Evolutionary conservation across 129 eudicot species (phyloP).

Genomic region (Artemisia annua): DNA sequence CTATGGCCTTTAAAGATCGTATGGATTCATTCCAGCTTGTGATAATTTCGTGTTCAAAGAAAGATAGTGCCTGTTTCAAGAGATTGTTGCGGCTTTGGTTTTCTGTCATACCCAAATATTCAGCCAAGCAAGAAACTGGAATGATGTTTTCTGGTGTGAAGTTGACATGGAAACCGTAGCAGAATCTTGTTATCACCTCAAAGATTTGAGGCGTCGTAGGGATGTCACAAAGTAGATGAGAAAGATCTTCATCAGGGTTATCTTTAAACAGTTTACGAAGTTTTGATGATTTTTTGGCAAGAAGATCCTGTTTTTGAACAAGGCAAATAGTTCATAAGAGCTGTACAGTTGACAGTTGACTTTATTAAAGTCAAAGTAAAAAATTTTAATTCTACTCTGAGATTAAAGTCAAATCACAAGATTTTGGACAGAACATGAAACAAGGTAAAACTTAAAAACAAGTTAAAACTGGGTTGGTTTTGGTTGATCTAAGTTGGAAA

Average conservation of each 20-base stretch:
- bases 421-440: background rate
- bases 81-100: slow-evolving; percentile 47
- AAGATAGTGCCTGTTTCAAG: slow-evolving; percentile 30
- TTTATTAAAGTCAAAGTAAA: background rate
- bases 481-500: background rate
- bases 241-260: slow-evolving; percentile 41
- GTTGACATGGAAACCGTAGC: slow-evolving; percentile 46
- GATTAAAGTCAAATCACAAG: background rate
- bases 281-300: slow-evolving; percentile 46
- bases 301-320: slow-evolving; percentile 36
- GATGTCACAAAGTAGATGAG: slow-evolving; percentile 31
- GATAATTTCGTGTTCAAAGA: slow-evolving; percentile 36
- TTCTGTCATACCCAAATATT: slow-evolving; percentile 57
- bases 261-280: slow-evolving; percentile 35
- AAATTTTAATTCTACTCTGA: background rate
- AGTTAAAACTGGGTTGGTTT: background rate
- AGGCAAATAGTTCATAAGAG: no score
- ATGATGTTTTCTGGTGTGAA: slow-evolving; percentile 48
- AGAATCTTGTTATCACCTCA: slow-evolving; percentile 56
- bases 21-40: slow-evolving; percentile 52
- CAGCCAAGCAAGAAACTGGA: slow-evolving; percentile 41
- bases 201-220: slow-evolving; percentile 43
- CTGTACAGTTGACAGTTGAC: background rate
- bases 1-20: slow-evolving; percentile 36
- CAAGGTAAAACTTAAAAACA: background rate